Evolutionary conservation across 169 alveolate genomes (phyloP).

Genomic region (Eimeria maxima): DNA sequence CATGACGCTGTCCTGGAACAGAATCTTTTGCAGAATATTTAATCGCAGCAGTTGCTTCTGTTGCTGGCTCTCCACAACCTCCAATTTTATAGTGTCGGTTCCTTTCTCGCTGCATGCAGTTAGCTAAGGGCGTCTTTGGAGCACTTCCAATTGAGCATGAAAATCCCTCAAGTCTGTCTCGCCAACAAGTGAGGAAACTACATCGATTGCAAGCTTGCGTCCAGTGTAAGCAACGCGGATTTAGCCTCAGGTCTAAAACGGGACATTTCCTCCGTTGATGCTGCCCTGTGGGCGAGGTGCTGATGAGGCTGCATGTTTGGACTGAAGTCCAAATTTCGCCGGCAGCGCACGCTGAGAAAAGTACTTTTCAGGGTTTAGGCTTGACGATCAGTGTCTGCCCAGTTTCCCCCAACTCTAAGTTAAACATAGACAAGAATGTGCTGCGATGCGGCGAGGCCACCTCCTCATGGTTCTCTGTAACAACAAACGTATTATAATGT

Average conservation of each 20-base stretch:
- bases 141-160: background rate
- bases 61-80: background rate
- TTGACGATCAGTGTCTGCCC: background rate
- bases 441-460: background rate
- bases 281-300: background rate
- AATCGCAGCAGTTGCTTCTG: background rate
- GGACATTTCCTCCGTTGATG: background rate
- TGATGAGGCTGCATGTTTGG: background rate
- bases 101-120: background rate
- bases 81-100: background rate
- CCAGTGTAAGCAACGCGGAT: background rate
- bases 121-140: background rate
- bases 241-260: background rate
- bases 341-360: background rate
- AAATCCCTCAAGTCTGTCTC: too few relatives aligned
- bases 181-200: too few relatives aligned
- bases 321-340: background rate
- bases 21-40: background rate
- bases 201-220: too few relatives aligned
- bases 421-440: background rate
- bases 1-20: background rate
- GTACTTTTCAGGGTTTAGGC: background rate
- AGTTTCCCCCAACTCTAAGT: background rate
- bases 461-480: background rate
- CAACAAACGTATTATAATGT: background rate